Evolutionary conservation across 768 basidiomycete species (phyloP), one percentile per base, ranked within the genome.

Genomic region (Vararia minispora): DNA sequence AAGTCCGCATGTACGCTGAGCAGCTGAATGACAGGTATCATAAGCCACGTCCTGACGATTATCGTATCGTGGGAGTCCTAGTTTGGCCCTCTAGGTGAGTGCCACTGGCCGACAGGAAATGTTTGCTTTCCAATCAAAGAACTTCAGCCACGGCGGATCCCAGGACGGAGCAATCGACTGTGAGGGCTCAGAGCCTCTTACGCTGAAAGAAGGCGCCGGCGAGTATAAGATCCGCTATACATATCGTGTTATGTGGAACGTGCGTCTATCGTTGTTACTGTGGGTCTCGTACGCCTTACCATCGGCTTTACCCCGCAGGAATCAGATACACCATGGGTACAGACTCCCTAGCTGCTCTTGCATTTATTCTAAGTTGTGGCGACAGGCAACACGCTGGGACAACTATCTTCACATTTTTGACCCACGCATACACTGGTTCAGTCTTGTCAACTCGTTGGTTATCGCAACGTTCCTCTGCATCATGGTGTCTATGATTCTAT

Each of bases 381-480:
- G 45, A 12, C 60, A 89, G 88, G 92, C 90, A 4, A 87, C 91
- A 3, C 71, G 94, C 35, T 98, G 94, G 92, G 94, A 98, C 55
- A 83, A 82, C 51, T 98, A 98, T 55, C 74, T 97, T 14, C 88
- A 90, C 50, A 83, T 94, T 37, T 86, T 90, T 48, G 89, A 92
- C 52, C 89, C 88, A 31, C 76, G 79, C 35, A 95, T 98, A 41
- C 94, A 98, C 59, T 94, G 91, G 87, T 91, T 97, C 63, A 88
- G 84, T 50, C 68, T 98, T 35, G 70, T 94, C 52, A 97, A 97
- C 58, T 92, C 91, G 2, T 60, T 94, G 17, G 76, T 95, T 45
- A 89, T 98, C 42, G 89, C 85, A 20, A 63, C 86, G 20, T 89
- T 98, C 68, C 76, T 97, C 7, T 89, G 87, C 49, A 71, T 74